Evolutionary conservation across 306 rosid species (phyloP).

Genomic region (Arachis hypogaea): DNA sequence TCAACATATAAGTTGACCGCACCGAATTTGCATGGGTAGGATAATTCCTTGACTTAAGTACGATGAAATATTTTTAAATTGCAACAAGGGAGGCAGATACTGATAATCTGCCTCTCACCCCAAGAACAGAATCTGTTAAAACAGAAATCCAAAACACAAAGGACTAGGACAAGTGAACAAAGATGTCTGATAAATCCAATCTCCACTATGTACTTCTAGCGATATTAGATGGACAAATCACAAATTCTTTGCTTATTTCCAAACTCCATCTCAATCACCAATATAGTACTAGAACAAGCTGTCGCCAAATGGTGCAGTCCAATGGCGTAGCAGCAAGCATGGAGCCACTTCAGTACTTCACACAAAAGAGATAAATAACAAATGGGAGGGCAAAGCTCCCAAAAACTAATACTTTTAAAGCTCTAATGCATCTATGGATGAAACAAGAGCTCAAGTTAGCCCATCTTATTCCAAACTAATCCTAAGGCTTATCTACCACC

Average conservation of each 20-base stretch:
- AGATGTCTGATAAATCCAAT: conserved; percentile 11
- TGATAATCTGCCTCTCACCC: neutral
- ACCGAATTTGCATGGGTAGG: neutral
- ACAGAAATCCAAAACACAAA: conserved; percentile 24
- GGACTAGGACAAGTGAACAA: neutral
- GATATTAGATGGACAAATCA: conserved; percentile 3
- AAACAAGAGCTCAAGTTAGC: neutral
- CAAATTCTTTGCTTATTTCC: neutral
- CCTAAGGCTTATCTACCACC: neutral
- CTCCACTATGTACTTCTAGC: conserved; percentile 16
- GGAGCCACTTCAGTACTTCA: conserved; percentile 7
- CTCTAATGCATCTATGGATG: conserved; percentile 17
- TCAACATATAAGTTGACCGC: neutral
- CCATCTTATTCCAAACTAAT: neutral
- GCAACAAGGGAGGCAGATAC: too few relatives aligned
- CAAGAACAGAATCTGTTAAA: neutral
- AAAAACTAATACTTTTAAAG: neutral
- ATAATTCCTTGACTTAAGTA: neutral
- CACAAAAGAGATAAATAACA: neutral
- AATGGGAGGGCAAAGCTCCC: neutral
- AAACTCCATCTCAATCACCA: neutral
- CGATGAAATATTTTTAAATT: conserved; percentile 1
- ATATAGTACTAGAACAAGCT: conserved; percentile 14
- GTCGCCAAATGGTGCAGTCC: neutral
- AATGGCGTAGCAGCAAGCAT: conserved; percentile 20